Evolutionary conservation across 129 eudicot genomes (phyloP).

Genomic region (Calendula officinalis): DNA sequence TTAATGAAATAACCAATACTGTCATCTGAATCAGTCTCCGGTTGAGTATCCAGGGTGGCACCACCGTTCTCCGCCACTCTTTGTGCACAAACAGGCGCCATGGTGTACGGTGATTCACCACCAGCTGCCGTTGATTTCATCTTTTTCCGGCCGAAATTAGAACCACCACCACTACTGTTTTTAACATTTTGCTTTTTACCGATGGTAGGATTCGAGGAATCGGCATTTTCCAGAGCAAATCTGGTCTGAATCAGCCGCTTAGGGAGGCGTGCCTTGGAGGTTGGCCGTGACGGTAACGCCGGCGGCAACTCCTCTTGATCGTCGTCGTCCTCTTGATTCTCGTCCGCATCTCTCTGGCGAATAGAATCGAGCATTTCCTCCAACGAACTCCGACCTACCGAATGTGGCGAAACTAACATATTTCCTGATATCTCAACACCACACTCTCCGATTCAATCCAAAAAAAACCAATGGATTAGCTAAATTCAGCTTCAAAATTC

Average conservation of each 20-base stretch:
- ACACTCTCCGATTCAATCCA: slow-evolving; percentile 32
- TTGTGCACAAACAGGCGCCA: slow-evolving; percentile 11
- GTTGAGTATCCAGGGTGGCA: slow-evolving; percentile 21
- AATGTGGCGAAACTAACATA: slow-evolving; percentile 50
- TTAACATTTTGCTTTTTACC: slow-evolving; percentile 14
- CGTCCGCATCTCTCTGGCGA: slow-evolving; percentile 55
- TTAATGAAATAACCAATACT: slow-evolving; percentile 63
- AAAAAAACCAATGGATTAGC: not conserved
- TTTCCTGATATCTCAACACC: slow-evolving; percentile 10
- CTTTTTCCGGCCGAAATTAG: slow-evolving; percentile 53
- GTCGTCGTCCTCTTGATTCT: slow-evolving; percentile 57
- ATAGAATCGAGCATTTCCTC: slow-evolving; percentile 92
- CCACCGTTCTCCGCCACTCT: slow-evolving; percentile 26
- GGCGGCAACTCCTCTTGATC: slow-evolving; percentile 76
- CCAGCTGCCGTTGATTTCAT: slow-evolving; percentile 31
- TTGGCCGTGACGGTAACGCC: slow-evolving; percentile 76
- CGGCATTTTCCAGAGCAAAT: slow-evolving; percentile 32
- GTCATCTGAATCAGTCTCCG: slow-evolving; percentile 56
- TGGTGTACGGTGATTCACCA: slow-evolving; percentile 52
- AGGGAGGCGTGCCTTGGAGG: slow-evolving; percentile 66
- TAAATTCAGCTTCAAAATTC: slow-evolving; percentile 11
- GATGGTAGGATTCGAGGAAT: slow-evolving; percentile 10
- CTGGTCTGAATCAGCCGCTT: slow-evolving; percentile 46
- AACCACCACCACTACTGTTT: slow-evolving; percentile 8
- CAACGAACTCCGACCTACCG: slow-evolving; percentile 68